phyloP scores from a whole-genome alignment of 78 protist species.

The Polysphondylium violaceum region DNA sequence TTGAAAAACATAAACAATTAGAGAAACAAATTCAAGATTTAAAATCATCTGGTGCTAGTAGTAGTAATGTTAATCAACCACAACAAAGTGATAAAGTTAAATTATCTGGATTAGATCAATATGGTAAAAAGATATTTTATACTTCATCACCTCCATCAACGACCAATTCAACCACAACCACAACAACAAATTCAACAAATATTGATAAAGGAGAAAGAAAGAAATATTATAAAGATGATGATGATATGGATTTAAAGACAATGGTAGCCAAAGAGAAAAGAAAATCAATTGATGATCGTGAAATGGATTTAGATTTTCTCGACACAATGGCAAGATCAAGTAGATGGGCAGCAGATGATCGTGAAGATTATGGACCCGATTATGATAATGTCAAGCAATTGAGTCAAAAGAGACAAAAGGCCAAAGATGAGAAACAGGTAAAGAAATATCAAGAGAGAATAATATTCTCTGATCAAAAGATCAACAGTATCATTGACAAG shows the following conservation, averaged over 20 bases:
- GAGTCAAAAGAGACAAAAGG: neutral
- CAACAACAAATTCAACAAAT: neutral
- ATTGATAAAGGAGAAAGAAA: constrained; percentile 19
- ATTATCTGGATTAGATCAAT: constrained; percentile 70
- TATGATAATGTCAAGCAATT: neutral
- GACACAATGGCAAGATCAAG: constrained; percentile 14
- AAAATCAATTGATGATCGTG: neutral
- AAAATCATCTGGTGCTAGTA: neutral
- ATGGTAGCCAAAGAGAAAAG: constrained; percentile 55
- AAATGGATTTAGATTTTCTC: constrained; percentile 70
- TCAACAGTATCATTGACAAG: neutral
- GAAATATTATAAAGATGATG: constrained; percentile 58
- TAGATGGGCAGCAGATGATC: constrained; percentile 52
- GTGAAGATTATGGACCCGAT: constrained; percentile 75
- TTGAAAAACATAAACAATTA: constrained; percentile 7
- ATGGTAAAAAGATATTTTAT: constrained; percentile 56
- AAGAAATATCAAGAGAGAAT: constrained; percentile 24
- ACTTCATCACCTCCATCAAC: neutral
- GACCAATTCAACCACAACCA: neutral
- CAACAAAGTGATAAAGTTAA: neutral
- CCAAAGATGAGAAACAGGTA: constrained; percentile 13
- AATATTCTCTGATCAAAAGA: constrained; percentile 13
- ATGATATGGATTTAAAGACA: constrained; percentile 23
- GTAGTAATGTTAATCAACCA: neutral
- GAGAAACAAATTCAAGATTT: constrained; percentile 45